phyloP scores from a whole-genome alignment of 1,284 basidiomycete genomes.

The Cutaneotrichosporon arboriforme region DNA sequence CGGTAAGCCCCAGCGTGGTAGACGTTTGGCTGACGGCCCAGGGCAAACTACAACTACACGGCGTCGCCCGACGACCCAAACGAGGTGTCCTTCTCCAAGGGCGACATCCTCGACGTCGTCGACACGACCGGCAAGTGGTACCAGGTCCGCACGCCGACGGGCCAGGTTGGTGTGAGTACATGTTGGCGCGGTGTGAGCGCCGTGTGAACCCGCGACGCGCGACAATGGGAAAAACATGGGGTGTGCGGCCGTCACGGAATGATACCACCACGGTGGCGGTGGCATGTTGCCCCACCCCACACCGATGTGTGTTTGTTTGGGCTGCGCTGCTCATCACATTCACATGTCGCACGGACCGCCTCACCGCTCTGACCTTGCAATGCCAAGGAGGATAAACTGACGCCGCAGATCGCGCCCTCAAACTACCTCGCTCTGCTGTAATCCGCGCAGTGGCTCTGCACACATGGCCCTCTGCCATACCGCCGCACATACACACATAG shows the following conservation, averaged over 20 bases:
- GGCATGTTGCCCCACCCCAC: too few species aligned
- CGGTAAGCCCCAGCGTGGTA: slow-evolving; percentile 7
- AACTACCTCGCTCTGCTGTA: slow-evolving; percentile 39
- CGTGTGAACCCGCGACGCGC: too few species aligned
- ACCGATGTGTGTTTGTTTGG: too few species aligned
- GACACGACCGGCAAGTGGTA: slow-evolving; percentile 95
- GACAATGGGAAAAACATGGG: too few species aligned
- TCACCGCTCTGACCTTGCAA: too few species aligned
- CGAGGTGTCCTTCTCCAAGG: slow-evolving; percentile 90
- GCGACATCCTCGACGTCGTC: slow-evolving; percentile 86
- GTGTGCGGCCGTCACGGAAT: too few species aligned
- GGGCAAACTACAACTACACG: slow-evolving; percentile 58
- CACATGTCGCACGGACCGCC: too few species aligned
- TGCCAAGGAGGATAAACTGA: not conserved
- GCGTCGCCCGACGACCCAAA: slow-evolving; percentile 92
- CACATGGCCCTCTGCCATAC: too few species aligned
- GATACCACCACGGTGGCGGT: too few species aligned
- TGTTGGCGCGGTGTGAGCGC: not conserved
- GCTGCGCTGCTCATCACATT: too few species aligned
- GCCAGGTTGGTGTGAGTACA: slow-evolving; percentile 60
- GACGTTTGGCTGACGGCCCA: slow-evolving; percentile 13
- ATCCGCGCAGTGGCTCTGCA: too few species aligned
- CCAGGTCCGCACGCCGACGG: slow-evolving; percentile 83
- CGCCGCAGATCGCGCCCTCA: slow-evolving; percentile 41
- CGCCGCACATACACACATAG: too few species aligned